Conservation (phyloP, 768 basidiomycete species). For the Amylocystis lapponica region DNA sequence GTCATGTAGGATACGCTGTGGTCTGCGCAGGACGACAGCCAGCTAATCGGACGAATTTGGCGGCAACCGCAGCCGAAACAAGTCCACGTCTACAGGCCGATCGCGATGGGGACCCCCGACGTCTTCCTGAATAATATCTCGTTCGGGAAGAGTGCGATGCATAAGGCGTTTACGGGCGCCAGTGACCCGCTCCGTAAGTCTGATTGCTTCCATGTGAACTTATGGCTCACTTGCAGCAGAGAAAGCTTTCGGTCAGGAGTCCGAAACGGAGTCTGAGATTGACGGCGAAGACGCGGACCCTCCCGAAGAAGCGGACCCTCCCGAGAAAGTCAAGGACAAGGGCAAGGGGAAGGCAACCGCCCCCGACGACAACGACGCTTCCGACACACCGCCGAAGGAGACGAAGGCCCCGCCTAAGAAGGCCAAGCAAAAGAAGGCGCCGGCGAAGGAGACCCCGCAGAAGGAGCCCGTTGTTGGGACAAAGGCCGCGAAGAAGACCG, state of each 20-base stretch:
- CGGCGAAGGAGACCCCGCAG: not conserved
- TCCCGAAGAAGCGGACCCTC: not conserved
- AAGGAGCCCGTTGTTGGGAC: not conserved
- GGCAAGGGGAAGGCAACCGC: too few relatives aligned
- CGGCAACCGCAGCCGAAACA: not conserved
- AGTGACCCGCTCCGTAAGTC: not conserved
- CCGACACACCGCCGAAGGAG: not conserved
- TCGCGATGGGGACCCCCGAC: not conserved
- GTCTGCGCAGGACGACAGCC: not conserved
- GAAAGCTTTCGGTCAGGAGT: not conserved
- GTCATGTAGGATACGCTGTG: not conserved
- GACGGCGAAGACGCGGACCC: not conserved
- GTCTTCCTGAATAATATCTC: not conserved
- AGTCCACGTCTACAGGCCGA: not conserved
- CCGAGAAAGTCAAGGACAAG: too few relatives aligned
- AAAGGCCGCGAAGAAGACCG: not conserved
- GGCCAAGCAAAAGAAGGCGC: not conserved
- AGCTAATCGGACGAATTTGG: constrained; percentile 1
- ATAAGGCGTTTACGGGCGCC: not conserved
- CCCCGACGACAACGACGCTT: too few relatives aligned
- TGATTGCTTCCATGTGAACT: not conserved
- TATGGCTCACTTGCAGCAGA: not conserved
- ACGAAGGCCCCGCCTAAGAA: not conserved
- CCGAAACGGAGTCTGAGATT: not conserved
- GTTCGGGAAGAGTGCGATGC: not conserved